phyloP scores from a whole-genome alignment of 2,329 filamentous ascomycete species.

The Colletotrichum magnum region DNA sequence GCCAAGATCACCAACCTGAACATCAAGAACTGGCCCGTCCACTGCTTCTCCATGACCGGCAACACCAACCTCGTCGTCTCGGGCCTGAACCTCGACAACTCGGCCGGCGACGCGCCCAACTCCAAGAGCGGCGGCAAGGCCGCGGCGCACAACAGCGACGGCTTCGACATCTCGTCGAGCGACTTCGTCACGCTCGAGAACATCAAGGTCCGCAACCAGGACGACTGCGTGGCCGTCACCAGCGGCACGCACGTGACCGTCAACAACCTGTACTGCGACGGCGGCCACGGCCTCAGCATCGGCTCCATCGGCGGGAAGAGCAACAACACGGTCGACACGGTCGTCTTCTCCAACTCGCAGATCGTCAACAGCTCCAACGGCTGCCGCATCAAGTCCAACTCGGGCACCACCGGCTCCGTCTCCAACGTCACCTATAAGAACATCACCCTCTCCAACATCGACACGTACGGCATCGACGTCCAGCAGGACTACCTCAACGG shows the following conservation, averaged over 20 bases:
- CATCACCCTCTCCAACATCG: constrained; percentile 44
- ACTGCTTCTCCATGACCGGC: constrained; percentile 36
- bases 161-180: constrained; percentile 57
- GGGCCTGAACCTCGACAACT: constrained; percentile 33
- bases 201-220: constrained; percentile 55
- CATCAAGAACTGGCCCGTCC: constrained; percentile 41
- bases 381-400: constrained; percentile 62
- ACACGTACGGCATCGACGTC: constrained; percentile 36
- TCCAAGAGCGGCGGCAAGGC: constrained; percentile 27
- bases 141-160: constrained; percentile 57
- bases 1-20: constrained; percentile 32
- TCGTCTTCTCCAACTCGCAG: constrained; percentile 55
- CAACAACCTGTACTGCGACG: constrained; percentile 57
- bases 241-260: constrained; percentile 57
- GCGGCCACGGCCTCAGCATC: constrained; percentile 62
- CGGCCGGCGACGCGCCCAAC: constrained; percentile 34
- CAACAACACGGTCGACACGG: constrained; percentile 58
- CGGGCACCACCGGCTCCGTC: constrained; percentile 54
- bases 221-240: constrained; percentile 62
- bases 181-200: constrained; percentile 54
- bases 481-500: constrained; percentile 41
- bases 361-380: constrained; percentile 61
- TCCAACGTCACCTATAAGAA: constrained; percentile 57
- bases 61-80: constrained; percentile 28
- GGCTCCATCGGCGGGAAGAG: constrained; percentile 58